Base-by-base conservation (phyloP, 805 yeast species). In the Ogataea parapolymorpha region DNA sequence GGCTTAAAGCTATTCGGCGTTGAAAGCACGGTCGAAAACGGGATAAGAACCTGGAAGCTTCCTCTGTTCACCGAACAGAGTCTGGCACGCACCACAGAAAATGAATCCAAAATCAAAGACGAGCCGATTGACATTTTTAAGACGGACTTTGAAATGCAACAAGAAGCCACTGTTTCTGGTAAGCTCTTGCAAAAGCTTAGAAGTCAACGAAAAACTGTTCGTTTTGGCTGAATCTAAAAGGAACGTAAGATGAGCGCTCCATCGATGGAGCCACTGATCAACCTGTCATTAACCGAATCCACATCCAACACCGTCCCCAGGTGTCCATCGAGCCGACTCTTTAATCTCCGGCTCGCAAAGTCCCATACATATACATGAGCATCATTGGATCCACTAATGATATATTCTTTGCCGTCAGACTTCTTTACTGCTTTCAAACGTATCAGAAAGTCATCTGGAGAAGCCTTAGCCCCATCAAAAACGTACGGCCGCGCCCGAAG, bases 371-470 rank as follows among this genome's bases (percentile, higher is more conserved):
- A 75, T 1, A 75, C 70, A 5, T 77, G 68, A 1, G 72, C 66
- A 56, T 84, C 88, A 22, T 75, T 77, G 1, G 86, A 74, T 0
- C 91, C 93, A 13, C 86, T 75, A 3, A 63, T 48, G 7, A 77
- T 54, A 51, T 66, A 45, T 22, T 52, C 55, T 9, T 44, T 42
- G 51, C 71, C 55, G 37, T 63, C 68, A n/a, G 28, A 26, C 52
- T 67, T 52, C 36, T 51, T 52, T n/a, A 77, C 61, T 1, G 80
- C 68, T 9, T 68, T 58, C 2, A 79, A 69, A 40, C 85, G 62
- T 1, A 79, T 69, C 26, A 78, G 52, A 31, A 71, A 66, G 41
- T 71, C 73, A 37, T 81, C 87, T 5, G 65, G 59, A 1, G 77
- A 71, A 3, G 79, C 62, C 0, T 71, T 66, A 0, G 86, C 77